Conservation (phyloP, 805 yeast genomes). For the Limtongia smithiae region DNA sequence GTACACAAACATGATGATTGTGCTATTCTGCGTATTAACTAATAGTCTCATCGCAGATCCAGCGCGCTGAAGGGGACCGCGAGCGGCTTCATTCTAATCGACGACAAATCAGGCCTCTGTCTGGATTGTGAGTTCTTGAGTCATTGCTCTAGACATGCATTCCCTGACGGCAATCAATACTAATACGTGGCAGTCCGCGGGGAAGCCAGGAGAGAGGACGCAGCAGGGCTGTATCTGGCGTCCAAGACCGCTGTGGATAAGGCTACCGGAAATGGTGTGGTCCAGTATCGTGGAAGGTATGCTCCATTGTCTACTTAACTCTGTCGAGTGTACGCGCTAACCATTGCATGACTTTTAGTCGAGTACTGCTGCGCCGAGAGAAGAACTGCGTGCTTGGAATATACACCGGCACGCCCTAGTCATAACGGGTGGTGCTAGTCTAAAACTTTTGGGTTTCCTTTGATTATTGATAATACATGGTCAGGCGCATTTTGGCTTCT, state of each 20-base stretch:
- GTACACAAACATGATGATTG: too few species aligned
- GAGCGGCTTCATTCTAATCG: conserved; percentile 21
- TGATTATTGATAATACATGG: too few species aligned
- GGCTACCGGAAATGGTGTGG: conserved; percentile 12
- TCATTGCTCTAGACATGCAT: neutral
- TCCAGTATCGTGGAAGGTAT: conserved; percentile 9
- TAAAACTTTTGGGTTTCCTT: too few species aligned
- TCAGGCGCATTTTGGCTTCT: too few species aligned
- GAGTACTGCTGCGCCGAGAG: conserved; percentile 19
- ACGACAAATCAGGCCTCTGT: conserved; percentile 17
- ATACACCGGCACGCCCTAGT: conserved; percentile 11
- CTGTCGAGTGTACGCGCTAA: neutral
- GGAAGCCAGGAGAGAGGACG: conserved; percentile 18
- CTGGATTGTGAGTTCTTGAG: conserved; percentile 17
- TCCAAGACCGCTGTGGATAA: conserved; percentile 1
- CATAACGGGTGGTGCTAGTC: too few species aligned
- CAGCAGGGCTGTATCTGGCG: conserved; percentile 2
- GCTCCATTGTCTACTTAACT: neutral
- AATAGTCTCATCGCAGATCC: too few species aligned
- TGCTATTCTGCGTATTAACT: too few species aligned
- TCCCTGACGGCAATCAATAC: neutral
- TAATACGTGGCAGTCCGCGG: conserved; percentile 16
- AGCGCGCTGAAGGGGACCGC: conserved; percentile 4
- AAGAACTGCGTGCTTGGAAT: conserved; percentile 22
- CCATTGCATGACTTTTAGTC: conserved; percentile 2